Conservation (phyloP, 805 yeast genomes). For the Cyberlindnera euphorbiae region DNA sequence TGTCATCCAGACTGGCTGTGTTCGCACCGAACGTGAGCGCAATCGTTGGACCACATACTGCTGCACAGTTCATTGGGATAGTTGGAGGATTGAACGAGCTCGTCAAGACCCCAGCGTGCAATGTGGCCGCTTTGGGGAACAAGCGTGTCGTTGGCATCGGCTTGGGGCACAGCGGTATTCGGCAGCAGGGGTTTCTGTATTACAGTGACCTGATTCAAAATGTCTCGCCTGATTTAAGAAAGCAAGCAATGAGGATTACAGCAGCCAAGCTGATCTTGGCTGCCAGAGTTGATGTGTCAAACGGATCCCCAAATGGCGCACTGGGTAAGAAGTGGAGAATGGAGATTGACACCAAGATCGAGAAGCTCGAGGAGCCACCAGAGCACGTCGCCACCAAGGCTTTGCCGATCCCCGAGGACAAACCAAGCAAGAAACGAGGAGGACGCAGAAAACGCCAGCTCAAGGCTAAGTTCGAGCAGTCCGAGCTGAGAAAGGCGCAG, state of each 20-base stretch:
- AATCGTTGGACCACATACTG: slow-evolving; percentile 64
- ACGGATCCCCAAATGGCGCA: slow-evolving; percentile 38
- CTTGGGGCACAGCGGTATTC: slow-evolving; percentile 39
- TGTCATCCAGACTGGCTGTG: slow-evolving; percentile 48
- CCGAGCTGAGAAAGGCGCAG: slow-evolving; percentile 78
- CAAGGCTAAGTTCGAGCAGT: slow-evolving; percentile 75
- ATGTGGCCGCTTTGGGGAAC: slow-evolving; percentile 73
- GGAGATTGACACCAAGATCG: slow-evolving; percentile 61
- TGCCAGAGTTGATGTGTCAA: slow-evolving; percentile 70
- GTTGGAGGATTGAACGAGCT: slow-evolving; percentile 66
- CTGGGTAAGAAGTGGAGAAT: slow-evolving; percentile 54
- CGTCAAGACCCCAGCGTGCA: slow-evolving; percentile 74
- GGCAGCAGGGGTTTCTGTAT: slow-evolving; percentile 69
- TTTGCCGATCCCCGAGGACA: slow-evolving; percentile 66
- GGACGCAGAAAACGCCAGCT: slow-evolving; percentile 76
- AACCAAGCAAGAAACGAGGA: slow-evolving; percentile 77
- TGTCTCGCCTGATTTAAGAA: slow-evolving; percentile 53
- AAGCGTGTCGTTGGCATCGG: slow-evolving; percentile 36
- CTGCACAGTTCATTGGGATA: slow-evolving; percentile 67
- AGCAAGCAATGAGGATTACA: slow-evolving; percentile 70
- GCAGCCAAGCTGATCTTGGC: slow-evolving; percentile 80
- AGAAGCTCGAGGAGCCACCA: slow-evolving; percentile 75
- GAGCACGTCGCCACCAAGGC: slow-evolving; percentile 55
- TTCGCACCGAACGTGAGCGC: slow-evolving; percentile 80
- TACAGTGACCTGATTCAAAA: slow-evolving; percentile 53